A percentile compares a stretch with the other conserved stretches of the same genome.
Conservation (phyloP, 2,329 filamentous ascomycete species). For the Harringtonia aguacate region DNA sequence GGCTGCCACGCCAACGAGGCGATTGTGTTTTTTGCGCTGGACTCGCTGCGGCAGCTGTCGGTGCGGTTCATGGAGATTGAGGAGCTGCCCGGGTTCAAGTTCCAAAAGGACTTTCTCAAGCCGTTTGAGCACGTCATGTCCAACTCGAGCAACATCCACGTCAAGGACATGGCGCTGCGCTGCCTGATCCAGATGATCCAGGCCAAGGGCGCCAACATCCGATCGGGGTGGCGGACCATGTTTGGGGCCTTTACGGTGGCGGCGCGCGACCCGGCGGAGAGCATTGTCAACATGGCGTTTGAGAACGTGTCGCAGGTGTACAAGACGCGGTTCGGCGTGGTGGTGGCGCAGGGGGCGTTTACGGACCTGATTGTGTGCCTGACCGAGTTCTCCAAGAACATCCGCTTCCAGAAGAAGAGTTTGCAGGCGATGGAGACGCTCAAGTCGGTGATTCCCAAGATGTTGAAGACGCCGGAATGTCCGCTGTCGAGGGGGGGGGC, state of each 20-base stretch:
- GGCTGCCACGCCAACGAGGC: slow-evolving; percentile 94
- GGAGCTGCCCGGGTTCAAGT: slow-evolving; percentile 96
- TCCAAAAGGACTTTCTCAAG: slow-evolving; percentile 98
- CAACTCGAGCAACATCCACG: slow-evolving; percentile 80
- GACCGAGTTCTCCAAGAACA: slow-evolving; percentile 98
- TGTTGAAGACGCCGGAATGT: slow-evolving; percentile 93
- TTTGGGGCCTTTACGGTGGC: slow-evolving; percentile 98
- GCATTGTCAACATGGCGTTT: slow-evolving; percentile 91
- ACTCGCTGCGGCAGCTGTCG: slow-evolving; percentile 87
- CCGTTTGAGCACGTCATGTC: slow-evolving; percentile 96
- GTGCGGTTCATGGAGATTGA: slow-evolving; percentile 99
- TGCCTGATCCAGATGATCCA: slow-evolving; percentile 99
- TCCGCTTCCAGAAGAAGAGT: slow-evolving; percentile 97
- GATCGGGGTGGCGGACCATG: slow-evolving; percentile 98
- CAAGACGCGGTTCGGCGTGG: slow-evolving; percentile 87
- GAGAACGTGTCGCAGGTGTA: slow-evolving; percentile 96
- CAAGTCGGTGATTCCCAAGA: slow-evolving; percentile 85
- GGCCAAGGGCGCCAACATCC: slow-evolving; percentile 89
- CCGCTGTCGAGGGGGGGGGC: slow-evolving; percentile 60
- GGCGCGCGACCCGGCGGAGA: slow-evolving; percentile 84
- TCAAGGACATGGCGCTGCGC: slow-evolving; percentile 94
- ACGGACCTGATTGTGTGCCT: slow-evolving; percentile 92
- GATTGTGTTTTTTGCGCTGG: slow-evolving; percentile 94
- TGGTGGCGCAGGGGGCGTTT: slow-evolving; percentile 93
- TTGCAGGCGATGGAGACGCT: slow-evolving; percentile 90